Base-by-base conservation (phyloP, 768 basidiomycete genomes). In the Amyloporia xantha region DNA sequence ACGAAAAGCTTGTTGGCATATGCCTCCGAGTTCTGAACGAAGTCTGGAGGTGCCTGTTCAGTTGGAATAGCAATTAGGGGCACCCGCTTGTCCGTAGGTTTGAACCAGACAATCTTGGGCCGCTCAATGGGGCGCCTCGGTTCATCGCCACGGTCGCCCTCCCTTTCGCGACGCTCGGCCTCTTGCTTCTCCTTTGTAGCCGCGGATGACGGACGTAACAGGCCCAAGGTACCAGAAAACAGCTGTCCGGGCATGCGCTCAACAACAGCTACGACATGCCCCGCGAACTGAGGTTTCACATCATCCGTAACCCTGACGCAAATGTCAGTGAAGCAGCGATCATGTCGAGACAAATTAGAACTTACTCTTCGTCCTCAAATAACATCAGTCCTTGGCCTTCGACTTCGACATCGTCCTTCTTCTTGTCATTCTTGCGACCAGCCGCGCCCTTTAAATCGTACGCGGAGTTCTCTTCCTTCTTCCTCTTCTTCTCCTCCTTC, bases 101-200 rank as follows among this genome's bases (percentile, higher is more conserved):
- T 95, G 78, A 99, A 98, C 96, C 96, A 99, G 40, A 99, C 94
- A 55, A 99, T 99, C 76, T 97, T 98, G 54, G 95, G 95, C 35
- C 94, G 84, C 65, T 93, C 91, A 38, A 86, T 82, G 1, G 83
- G 81, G 39, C 86, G 84, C 58, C 85, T 77, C 24, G 86, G 86
- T 62, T 91, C 89, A 50, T 90, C 87, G 37, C 82, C 86, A 53
- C 82, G 82, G 62, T 94, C 92, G 40, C 95, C 96, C 65, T 96
- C 96, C 44, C 96, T 86, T 68, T 98, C 96, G 48, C 93, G 84
- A 30, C 96, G 82, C 66, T 99, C 96, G 23, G 95, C 91, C 55
- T 98, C 95, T 64, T 98, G 94, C 66, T 97, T 97, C 72, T 97
- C 95, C 66, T 97, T 97, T 25, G 95, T 97, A 1, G 94, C 95